These are phyloP conservation scores for Byssothecium circinans DNA, from an alignment of 2,329 filamentous ascomycete species.

Conservation along the genomic window DNA sequence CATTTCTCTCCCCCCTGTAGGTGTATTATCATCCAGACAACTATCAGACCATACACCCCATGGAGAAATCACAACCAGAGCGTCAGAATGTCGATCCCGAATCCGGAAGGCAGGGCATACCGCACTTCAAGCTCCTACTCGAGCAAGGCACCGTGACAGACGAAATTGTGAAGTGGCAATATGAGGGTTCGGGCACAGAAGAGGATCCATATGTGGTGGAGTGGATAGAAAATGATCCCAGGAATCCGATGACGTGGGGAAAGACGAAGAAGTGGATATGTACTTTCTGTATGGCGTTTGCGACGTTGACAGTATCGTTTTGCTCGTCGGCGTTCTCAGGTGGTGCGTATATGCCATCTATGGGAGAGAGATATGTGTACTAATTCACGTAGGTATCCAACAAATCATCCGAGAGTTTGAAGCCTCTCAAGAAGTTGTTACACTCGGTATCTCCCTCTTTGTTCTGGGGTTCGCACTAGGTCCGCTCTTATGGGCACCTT, in stretches of 20 bases:
- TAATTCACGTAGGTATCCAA: constrained; percentile 28
- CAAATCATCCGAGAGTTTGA: constrained; percentile 45
- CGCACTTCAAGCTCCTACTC: constrained; percentile 40
- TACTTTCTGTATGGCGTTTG: constrained; percentile 45
- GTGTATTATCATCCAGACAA: not conserved
- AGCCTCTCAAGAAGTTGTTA: constrained; percentile 45
- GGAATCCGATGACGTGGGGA: constrained; percentile 48
- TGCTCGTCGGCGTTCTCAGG: constrained; percentile 47
- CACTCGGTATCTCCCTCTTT: constrained; percentile 48
- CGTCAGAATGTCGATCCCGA: constrained; percentile 27
- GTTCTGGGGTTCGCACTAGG: constrained; percentile 48
- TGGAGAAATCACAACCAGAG: constrained; percentile 14
- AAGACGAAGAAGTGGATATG: constrained; percentile 47
- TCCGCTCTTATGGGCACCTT: constrained; percentile 54
- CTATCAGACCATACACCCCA: not conserved
- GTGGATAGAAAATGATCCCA: constrained; percentile 51
- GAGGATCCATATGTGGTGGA: constrained; percentile 51
- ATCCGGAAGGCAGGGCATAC: constrained; percentile 37
- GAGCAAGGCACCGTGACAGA: constrained; percentile 43
- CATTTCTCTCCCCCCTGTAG: not conserved
- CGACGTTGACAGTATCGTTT: constrained; percentile 49
- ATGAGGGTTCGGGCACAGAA: constrained; percentile 47
- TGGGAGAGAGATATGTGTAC: not conserved
- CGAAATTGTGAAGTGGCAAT: constrained; percentile 44
- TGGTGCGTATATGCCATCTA: constrained; percentile 23